Percentiles rank a stretch among this genome's conserved stretches.
phyloP scores from a whole-genome alignment of 140 eudicot species.

The Stevia rebaudiana region DNA sequence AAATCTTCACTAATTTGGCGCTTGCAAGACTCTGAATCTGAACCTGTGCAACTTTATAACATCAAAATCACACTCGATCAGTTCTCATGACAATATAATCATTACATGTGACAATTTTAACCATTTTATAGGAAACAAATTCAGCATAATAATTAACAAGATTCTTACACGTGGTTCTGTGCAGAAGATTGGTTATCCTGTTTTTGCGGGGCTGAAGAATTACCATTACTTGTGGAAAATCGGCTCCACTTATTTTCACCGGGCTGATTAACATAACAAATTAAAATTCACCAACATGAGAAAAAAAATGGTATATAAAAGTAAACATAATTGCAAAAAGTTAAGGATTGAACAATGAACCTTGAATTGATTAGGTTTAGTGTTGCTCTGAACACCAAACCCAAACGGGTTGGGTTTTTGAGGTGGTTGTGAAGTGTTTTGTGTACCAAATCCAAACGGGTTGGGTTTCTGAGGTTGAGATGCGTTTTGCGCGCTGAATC shows the following conservation, averaged over 20 bases:
- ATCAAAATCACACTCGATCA: conserved; percentile 26
- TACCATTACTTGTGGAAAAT: conserved; percentile 33
- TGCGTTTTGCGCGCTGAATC: conserved; percentile 62
- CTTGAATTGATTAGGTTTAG: conserved; percentile 57
- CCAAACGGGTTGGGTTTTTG: conserved; percentile 91
- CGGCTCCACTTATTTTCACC: conserved; percentile 95
- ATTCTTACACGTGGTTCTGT: conserved; percentile 60
- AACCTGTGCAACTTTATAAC: conserved; percentile 76
- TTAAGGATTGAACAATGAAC: conserved; percentile 23
- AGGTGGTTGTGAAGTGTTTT: conserved; percentile 49
- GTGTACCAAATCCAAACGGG: conserved; percentile 88
- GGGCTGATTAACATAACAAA: conserved; percentile 38
- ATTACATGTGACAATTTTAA: neutral
- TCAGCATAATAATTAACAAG: neutral
- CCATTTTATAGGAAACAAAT: neutral
- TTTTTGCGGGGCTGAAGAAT: conserved; percentile 42
- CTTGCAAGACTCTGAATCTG: conserved; percentile 80
- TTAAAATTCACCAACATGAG: conserved; percentile 14
- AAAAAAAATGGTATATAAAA: neutral
- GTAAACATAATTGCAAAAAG: neutral
- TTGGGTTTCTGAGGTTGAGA: conserved; percentile 65
- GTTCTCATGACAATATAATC: conserved; percentile 1
- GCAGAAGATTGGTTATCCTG: conserved; percentile 45
- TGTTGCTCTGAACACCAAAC: conserved; percentile 70
- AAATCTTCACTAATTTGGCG: conserved; percentile 60